Evolutionary conservation across 306 rosid species (phyloP).

Genomic region (Medicago truncatula): MtrunA17r5.0-ANR NC_053044.1:32734501-32735000

Average conservation of each 20-base stretch:
- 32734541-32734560: no score
- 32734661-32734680: no score
- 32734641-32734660: no score
- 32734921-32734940: slow-evolving; percentile 32
- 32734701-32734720: slow-evolving; percentile 3
- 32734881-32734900: slow-evolving; percentile 43
- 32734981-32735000: slow-evolving; percentile 44
- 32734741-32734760: slow-evolving; percentile 37
- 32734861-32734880: slow-evolving; percentile 45
- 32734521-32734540: no score
- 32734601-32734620: no score
- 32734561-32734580: no score
- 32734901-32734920: slow-evolving; percentile 35
- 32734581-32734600: no score
- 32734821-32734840: slow-evolving; percentile 37
- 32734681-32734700: no score
- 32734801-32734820: slow-evolving; percentile 19
- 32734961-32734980: slow-evolving; percentile 44
- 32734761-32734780: slow-evolving; percentile 49
- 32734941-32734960: slow-evolving; percentile 16
- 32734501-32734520: no score
- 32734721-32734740: slow-evolving; percentile 47
- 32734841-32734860: slow-evolving; percentile 49
- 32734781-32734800: slow-evolving; percentile 46
- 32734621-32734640: no score